These are phyloP conservation scores for Plasmopara halstedii DNA, from an alignment of 352 stramenopile genomes.

Conservation along the genomic window DNA sequence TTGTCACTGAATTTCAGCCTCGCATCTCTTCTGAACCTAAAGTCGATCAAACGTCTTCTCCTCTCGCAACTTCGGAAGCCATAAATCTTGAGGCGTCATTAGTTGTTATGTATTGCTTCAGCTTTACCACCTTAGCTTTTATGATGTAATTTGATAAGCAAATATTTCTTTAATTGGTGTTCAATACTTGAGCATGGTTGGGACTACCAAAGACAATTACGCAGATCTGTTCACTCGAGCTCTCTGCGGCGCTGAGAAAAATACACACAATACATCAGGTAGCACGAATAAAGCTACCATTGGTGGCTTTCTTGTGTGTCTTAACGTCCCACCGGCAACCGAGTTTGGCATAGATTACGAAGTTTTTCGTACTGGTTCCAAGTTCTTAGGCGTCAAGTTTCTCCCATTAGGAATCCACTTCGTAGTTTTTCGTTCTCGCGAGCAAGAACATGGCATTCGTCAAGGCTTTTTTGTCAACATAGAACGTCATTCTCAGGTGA, in stretches of 20 bases:
- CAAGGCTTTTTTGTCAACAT: constrained; percentile 79
- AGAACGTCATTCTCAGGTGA: constrained; percentile 45
- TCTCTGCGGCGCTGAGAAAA: too few species aligned
- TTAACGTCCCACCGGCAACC: constrained; percentile 66
- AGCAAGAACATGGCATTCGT: constrained; percentile 74
- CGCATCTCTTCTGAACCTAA: constrained; percentile 9
- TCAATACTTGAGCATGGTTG: too few species aligned
- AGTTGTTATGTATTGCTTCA: constrained; percentile 8
- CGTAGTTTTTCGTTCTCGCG: constrained; percentile 66
- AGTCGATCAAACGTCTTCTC: constrained; percentile 8
- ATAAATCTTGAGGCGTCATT: not conserved
- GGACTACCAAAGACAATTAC: too few species aligned
- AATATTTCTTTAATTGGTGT: too few species aligned
- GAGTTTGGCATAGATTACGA: constrained; percentile 86
- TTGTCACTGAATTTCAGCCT: constrained; percentile 4
- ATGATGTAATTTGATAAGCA: constrained; percentile 7
- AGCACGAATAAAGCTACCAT: constrained; percentile 3
- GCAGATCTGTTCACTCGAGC: too few species aligned
- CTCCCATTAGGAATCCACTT: constrained; percentile 75
- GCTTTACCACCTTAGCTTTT: constrained; percentile 4
- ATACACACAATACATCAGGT: not conserved
- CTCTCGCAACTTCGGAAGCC: constrained; percentile 6
- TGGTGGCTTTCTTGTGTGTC: constrained; percentile 74
- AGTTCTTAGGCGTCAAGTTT: constrained; percentile 84
- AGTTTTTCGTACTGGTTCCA: constrained; percentile 67